Evolutionary conservation across 129 eudicot species (phyloP), one percentile per base, ranked within the genome.

Genomic region (Flaveria linearis): DNA sequence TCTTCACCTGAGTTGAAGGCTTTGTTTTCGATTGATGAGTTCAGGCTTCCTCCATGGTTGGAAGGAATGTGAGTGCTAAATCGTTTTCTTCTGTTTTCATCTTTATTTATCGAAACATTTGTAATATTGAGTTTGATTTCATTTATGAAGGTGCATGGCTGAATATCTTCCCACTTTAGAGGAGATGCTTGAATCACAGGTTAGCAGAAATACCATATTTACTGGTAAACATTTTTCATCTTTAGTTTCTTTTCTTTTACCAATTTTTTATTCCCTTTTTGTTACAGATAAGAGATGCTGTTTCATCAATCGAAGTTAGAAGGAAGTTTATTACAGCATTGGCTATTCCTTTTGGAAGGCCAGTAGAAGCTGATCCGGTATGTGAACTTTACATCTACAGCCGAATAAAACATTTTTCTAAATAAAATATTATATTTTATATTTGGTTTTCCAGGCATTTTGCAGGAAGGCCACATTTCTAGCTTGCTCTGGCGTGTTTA

Each of bases 321-420:
- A 81, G 96, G 78, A 84, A 80, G 76, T 87, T 94, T 78, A 94
- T 94, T 81, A 79, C 78, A 79, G 86, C 87, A 74, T 83, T 94
- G 68, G 83, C 91, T 79, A 77, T 88, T 80, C 82, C 80, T 51
- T 87, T 94, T 77, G 98, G 98, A 83, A 85, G 97, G 70, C 97
- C 98, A 68, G 23, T 94, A 74, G 98, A 94, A 89, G 96, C 97
- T 76, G 98, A 94, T 82, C 91, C 98, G 18, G 98, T 94, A 70
- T 74, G 91, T 43, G 33, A 56, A 72, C 39, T 69, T 51, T 50
- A 66, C 66, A 62, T 67, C 55, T 75, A 22, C 23, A 39, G 41
- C 52, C 74, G 5, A 56, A 41, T 46, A 14, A 60, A 50, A 22
- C 30, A 15, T 14, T 45, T 45, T 41, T 15, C 20, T 13, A 56